phyloP scores from a whole-genome alignment of 2,329 filamentous ascomycete species.

The Aphanocladium album region DNA sequence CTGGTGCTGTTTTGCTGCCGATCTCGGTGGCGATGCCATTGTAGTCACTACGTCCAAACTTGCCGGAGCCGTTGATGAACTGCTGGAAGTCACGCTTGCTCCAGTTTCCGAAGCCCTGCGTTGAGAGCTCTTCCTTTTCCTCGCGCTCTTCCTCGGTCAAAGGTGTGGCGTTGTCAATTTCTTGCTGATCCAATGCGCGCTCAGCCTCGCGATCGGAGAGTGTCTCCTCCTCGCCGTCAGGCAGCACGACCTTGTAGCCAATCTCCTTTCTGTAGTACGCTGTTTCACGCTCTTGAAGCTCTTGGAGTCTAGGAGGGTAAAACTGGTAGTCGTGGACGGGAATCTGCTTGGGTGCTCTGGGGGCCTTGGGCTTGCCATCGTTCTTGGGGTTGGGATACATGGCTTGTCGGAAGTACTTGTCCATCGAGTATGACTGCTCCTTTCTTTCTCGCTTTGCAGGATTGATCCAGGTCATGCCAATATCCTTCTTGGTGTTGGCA shows the following conservation, averaged over 20 bases:
- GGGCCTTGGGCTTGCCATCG: constrained; percentile 89
- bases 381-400: constrained; percentile 75
- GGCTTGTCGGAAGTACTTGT: constrained; percentile 94
- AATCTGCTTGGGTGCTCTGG: constrained; percentile 90
- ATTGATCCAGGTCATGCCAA: constrained; percentile 95
- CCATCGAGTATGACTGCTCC: constrained; percentile 96
- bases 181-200: constrained; percentile 78
- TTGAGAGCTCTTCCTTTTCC: constrained; percentile 76
- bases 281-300: constrained; percentile 94
- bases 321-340: constrained; percentile 96
- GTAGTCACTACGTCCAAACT: constrained; percentile 83
- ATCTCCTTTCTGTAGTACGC: constrained; percentile 96
- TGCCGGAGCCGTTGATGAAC: constrained; percentile 91
- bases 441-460: constrained; percentile 97
- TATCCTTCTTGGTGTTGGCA: constrained; percentile 83
- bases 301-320: constrained; percentile 76
- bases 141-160: constrained; percentile 85
- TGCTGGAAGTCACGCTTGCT: constrained; percentile 97
- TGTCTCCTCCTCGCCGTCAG: constrained; percentile 83
- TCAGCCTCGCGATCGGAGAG: constrained; percentile 82
- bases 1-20: constrained; percentile 78
- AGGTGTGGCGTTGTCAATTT: constrained; percentile 87
- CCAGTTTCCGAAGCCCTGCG: constrained; percentile 88
- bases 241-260: constrained; percentile 85
- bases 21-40: constrained; percentile 82